Conservation (phyloP, 352 stramenopile genomes). For the Phytophthora syringae region DNA sequence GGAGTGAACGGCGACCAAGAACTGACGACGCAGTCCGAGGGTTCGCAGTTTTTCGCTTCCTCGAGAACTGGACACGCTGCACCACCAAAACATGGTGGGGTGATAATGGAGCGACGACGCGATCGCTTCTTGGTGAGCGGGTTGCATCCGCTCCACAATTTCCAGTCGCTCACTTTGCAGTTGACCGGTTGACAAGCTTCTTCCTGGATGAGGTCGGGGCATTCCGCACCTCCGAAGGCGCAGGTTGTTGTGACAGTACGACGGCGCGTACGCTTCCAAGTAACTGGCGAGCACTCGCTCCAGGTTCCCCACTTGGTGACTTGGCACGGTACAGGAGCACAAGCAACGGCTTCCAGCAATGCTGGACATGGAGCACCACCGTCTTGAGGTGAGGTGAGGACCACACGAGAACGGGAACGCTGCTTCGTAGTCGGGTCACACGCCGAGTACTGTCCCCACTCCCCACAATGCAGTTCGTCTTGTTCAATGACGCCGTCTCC, state of each 20-base stretch:
- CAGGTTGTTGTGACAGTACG: slow-evolving; percentile 36
- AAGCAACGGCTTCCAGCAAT: slow-evolving; percentile 41
- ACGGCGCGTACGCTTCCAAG: slow-evolving; percentile 45
- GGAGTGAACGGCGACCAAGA: slow-evolving; percentile 59
- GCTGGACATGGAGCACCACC: slow-evolving; percentile 52
- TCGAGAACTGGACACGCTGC: slow-evolving; percentile 39
- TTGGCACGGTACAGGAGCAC: slow-evolving; percentile 51
- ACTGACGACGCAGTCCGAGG: slow-evolving; percentile 51
- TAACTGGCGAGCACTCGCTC: slow-evolving; percentile 42
- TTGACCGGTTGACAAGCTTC: slow-evolving; percentile 49
- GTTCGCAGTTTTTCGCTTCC: slow-evolving; percentile 42
- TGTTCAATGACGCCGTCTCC: slow-evolving; percentile 44
- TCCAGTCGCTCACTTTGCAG: slow-evolving; percentile 55
- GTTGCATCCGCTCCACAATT: slow-evolving; percentile 46
- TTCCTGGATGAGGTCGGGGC: slow-evolving; percentile 42
- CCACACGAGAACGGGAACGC: slow-evolving; percentile 49
- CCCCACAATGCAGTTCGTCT: slow-evolving; percentile 53
- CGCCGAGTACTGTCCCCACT: slow-evolving; percentile 50
- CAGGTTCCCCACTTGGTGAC: slow-evolving; percentile 62
- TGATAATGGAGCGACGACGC: slow-evolving; percentile 45
- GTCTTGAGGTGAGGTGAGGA: slow-evolving; percentile 51
- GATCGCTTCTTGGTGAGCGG: slow-evolving; percentile 42
- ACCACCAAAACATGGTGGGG: slow-evolving; percentile 40
- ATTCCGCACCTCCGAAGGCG: slow-evolving; percentile 47
- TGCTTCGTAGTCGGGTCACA: slow-evolving; percentile 49